Base-by-base conservation (phyloP, 768 basidiomycete species). In the Serendipita sp. region DNA sequence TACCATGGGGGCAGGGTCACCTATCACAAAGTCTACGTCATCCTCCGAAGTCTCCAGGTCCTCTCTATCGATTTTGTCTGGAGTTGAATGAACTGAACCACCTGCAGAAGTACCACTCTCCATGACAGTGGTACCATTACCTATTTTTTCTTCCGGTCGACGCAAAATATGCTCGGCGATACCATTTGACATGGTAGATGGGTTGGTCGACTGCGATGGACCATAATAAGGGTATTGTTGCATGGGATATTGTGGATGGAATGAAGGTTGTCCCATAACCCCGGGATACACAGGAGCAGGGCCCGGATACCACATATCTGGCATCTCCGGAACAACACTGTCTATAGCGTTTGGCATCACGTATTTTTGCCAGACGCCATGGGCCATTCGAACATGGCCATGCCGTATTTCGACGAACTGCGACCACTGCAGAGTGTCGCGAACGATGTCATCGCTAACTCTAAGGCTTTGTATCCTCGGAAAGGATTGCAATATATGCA, bases 71-170 rank as follows among this genome's bases (percentile, higher is more conserved):
- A 51, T 32, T n/a, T 32, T 60, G 56, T 60, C n/a, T 10, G 56
- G 56, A n/a, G 56, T 60, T 10, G 56, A 60, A 35, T 60, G 30
- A 60, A 60, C 10, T n/a, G 56, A 60, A 38, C 35, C 34, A 28
- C 56, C 56, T n/a, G 28, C 56, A 60, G 56, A 60, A n/a, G 56
- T 60, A 28, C 56, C 56, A 60, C 56, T 60, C 30, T 60, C 56
- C 37, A 28, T 24, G 8, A 37, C 56, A 28, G 28, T 35, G 34
- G 24, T 60, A 4, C 56, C 56, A 32, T 53, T 53, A 30, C 28
- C 28, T 30, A 37, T n/a, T 35, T 60, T 60, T 60, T 60, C 56
- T n/a, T 60, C 56, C 18, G 56, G 56, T 10, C 56, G 24, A n/a
- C 56, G 56, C 56, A 60, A 37, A 30, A 60, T 60, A 35, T 60